Evolutionary conservation across 805 yeast genomes (phyloP), one percentile per base, ranked within the genome.

Genomic region (Saccharomycopsis selenospora): DNA sequence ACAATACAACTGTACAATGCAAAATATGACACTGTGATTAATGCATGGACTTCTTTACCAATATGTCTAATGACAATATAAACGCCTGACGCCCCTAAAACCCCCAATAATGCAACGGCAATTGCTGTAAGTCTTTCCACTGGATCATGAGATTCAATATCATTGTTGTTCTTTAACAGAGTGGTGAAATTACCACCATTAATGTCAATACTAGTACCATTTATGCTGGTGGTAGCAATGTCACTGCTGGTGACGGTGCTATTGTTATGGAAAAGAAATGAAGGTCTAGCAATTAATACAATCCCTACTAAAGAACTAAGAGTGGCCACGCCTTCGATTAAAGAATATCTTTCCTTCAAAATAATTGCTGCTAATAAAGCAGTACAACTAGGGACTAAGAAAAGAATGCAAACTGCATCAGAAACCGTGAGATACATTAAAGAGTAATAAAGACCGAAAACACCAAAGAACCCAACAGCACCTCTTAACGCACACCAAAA

Each of bases 401-500:
- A 89, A 2, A 91, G 79, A 45, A 89, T 81, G 13, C 85, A 82
- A 1, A 86, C 81, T 0, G 95, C 85, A 59, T 89, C 96, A 8
- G 90, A 80, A 4, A 89, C 73, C 45, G 86, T 76, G 42, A 89
- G 69, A 57, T 83, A 85, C 66, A 78, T 72, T 54, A 89, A 66
- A 1, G 95, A 78, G 60, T 71, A 85, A 62, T 86, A 89, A 59
- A 85, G 69, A 3, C 91, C 82, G 59, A 82, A 82, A 4, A 88
- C 95, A 3, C 95, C 95, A 49, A 83, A 61, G 56, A 80, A 85
- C 4, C 97, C 97, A 13, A 79, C 70, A 1, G 72, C 43, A 0
- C 96, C 96, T 52, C 96, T 69, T 3, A 75, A 42, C 0, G 77
- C 60, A 50, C 88, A 65, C 56, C 76, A 69, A 45, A 62, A 58